phyloP scores from a whole-genome alignment of 169 alveolate genomes.

The Fabrea salina region DNA sequence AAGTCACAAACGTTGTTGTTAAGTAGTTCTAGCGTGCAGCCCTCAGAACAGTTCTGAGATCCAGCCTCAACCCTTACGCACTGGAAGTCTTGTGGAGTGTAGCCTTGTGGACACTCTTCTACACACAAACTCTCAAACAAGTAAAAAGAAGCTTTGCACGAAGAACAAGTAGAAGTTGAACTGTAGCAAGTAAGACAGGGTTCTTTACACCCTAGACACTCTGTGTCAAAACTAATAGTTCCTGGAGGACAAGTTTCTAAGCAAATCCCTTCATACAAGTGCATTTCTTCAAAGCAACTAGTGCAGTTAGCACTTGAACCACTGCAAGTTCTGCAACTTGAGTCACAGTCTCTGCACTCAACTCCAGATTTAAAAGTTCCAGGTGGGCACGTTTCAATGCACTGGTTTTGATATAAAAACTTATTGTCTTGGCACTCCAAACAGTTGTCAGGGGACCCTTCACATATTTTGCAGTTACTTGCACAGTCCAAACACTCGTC shows the following conservation, averaged over 20 bases:
- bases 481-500: conserved; percentile 1
- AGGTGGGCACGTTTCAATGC: background rate
- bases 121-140: background rate
- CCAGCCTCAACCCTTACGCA: too few relatives aligned
- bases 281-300: background rate
- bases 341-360: background rate
- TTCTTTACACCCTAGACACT: too few relatives aligned
- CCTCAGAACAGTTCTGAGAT: conserved; percentile 25
- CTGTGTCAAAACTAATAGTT: too few relatives aligned
- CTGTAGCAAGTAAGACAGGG: background rate
- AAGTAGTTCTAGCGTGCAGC: conserved; percentile 3
- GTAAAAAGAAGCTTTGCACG: background rate
- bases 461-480: background rate
- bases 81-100: too few relatives aligned
- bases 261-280: background rate
- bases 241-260: background rate
- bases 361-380: background rate
- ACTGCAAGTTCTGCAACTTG: background rate
- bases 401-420: background rate
- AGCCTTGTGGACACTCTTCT: background rate
- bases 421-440: background rate
- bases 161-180: background rate
- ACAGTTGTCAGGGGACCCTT: background rate
- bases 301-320: background rate
- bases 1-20: conserved; percentile 6